A percentile compares a stretch with the other conserved stretches of the same genome.
These are phyloP conservation scores for Monilinia fructigena DNA, from an alignment of 2,329 filamentous ascomycete genomes.

Conservation along the genomic window DNA sequence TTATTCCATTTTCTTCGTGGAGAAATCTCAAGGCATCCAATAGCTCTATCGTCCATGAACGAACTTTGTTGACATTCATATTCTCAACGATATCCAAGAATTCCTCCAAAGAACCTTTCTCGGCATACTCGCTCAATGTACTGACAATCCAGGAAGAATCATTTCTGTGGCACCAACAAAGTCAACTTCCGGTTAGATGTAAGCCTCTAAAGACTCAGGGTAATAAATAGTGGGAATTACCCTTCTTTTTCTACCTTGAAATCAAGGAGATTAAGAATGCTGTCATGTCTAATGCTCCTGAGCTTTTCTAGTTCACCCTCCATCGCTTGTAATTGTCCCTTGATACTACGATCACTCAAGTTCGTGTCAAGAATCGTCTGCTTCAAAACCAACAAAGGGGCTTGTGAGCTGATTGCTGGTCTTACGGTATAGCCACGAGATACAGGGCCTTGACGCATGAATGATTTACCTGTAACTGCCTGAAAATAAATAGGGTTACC, in stretches of 20 bases:
- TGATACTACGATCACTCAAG: slow-evolving; percentile 59
- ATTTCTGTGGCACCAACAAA: slow-evolving; percentile 32
- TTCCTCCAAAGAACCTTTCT: slow-evolving; percentile 80
- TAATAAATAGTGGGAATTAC: not conserved
- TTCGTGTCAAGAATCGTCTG: slow-evolving; percentile 60
- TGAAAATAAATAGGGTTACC: slow-evolving; percentile 67
- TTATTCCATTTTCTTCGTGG: slow-evolving; percentile 72
- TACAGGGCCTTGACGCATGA: slow-evolving; percentile 63
- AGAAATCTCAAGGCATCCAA: slow-evolving; percentile 85
- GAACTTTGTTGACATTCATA: slow-evolving; percentile 71
- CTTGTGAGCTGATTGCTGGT: slow-evolving; percentile 56
- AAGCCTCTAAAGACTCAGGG: not conserved
- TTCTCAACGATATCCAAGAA: slow-evolving; percentile 75
- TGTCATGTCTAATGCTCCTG: slow-evolving; percentile 72
- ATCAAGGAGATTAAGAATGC: slow-evolving; percentile 76
- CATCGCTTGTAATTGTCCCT: slow-evolving; percentile 72
- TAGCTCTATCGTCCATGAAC: slow-evolving; percentile 88
- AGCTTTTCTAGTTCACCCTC: slow-evolving; percentile 75
- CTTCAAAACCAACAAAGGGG: slow-evolving; percentile 69
- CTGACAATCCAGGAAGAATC: slow-evolving; percentile 65
- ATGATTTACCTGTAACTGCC: slow-evolving; percentile 66
- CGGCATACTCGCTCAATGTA: slow-evolving; percentile 72
- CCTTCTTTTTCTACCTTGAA: slow-evolving; percentile 71
- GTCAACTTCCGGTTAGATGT: slow-evolving; percentile 32
- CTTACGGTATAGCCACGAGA: slow-evolving; percentile 72